Evolutionary conservation across 176 grass and related monocot genomes (phyloP), one percentile per base, ranked within the genome.

Genomic region (Paspalum vaginatum): DNA sequence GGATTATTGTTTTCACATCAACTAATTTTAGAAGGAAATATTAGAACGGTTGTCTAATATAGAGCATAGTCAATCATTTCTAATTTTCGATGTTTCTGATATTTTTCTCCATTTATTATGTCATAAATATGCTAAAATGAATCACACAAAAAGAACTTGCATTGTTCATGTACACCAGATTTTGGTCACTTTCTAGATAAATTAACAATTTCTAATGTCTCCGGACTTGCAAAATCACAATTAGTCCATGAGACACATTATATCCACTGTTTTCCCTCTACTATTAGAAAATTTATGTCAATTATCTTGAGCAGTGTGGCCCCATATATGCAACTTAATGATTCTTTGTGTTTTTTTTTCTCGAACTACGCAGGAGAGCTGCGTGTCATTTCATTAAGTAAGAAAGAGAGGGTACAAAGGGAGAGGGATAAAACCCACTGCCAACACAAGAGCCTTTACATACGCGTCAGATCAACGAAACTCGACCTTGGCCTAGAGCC

Each of bases 261-360:
- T 52, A 59, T 42, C 5, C 12, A 21, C 66, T 83, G 12, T 53
- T 1, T 80, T 51, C 38, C 40, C 41, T 75, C 41, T 45, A 78
- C 82, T 53, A 57, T 88, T 76, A 97, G 94, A 97, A 53, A 97
- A 94, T 41, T 70, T 97, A 42, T 87, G 89, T 17, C 85, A 97
- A 74, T 75, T 97, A 85, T 87, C 94, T 90, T 97, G 94, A 97
- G 94, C 42, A 89, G 87, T 55, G 82, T 94, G 25, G 91, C 94
- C 27, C 94, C 91, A 87, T 94, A 92, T 88, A 94, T 97, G 89
- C 89, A 89, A 61, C 91, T 85, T 74, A 94, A 94, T 97, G 91
- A 92, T 97, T 87, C 89, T 94, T 76, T 87, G n/a, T n/a, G n/a
- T n/a, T n/a, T n/a, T n/a, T n/a, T n/a, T n/a, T n/a, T n/a, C n/a